Evolutionary conservation across 2,329 filamentous ascomycete genomes (phyloP).

Genomic region (Colletotrichum sojae): DNA sequence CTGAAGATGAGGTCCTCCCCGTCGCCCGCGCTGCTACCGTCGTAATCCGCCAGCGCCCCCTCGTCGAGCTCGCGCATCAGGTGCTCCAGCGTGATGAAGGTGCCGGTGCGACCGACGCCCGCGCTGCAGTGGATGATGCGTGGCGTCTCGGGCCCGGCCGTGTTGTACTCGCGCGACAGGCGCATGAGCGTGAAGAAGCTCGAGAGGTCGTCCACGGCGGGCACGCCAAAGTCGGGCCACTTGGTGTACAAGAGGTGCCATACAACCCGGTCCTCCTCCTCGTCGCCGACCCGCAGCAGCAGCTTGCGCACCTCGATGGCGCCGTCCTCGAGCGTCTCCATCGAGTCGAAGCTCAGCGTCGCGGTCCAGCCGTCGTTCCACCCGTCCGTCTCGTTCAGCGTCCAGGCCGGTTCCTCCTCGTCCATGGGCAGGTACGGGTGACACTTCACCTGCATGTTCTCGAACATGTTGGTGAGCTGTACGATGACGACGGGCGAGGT

Average conservation of each 20-base stretch:
- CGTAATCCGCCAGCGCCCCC: slow-evolving; percentile 73
- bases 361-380: slow-evolving; percentile 79
- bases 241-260: slow-evolving; percentile 89
- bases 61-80: slow-evolving; percentile 85
- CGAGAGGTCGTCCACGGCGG: slow-evolving; percentile 75
- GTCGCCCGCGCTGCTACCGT: slow-evolving; percentile 47
- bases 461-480: slow-evolving; percentile 93
- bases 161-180: slow-evolving; percentile 72
- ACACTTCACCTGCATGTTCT: slow-evolving; percentile 85
- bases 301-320: slow-evolving; percentile 84
- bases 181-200: slow-evolving; percentile 79
- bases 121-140: slow-evolving; percentile 91
- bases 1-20: slow-evolving; percentile 78
- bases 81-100: slow-evolving; percentile 96
- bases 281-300: slow-evolving; percentile 65
- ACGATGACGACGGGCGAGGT: slow-evolving; percentile 84
- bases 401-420: slow-evolving; percentile 65
- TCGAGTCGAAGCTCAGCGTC: slow-evolving; percentile 75
- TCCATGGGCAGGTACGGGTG: slow-evolving; percentile 85
- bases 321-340: slow-evolving; percentile 68
- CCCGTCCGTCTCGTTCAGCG: slow-evolving; percentile 74
- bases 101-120: slow-evolving; percentile 93
- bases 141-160: slow-evolving; percentile 65
- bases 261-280: slow-evolving; percentile 63
- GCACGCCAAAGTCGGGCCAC: slow-evolving; percentile 94